phyloP scores from a whole-genome alignment of 768 basidiomycete genomes.

The Calocybe indica region DNA sequence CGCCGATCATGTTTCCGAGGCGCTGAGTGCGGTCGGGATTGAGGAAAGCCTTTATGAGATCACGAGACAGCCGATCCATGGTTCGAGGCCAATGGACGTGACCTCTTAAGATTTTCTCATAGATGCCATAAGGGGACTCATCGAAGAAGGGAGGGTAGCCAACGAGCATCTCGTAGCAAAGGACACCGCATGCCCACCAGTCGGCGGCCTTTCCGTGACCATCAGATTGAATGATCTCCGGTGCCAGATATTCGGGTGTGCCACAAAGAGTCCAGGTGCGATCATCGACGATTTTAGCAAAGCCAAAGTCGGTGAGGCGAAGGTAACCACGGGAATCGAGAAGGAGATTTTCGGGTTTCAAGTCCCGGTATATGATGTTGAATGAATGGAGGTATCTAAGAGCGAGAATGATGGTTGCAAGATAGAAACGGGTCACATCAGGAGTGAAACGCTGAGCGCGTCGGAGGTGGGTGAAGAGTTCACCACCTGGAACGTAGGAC shows the following conservation, averaged over 20 bases:
- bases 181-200: conserved; percentile 98
- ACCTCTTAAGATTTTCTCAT: conserved; percentile 92
- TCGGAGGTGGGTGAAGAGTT: conserved; percentile 94
- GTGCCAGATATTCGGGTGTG: conserved; percentile 94
- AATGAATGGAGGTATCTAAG: conserved; percentile 92
- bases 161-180: conserved; percentile 98
- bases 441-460: conserved; percentile 92
- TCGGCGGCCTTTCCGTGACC: conserved; percentile 98
- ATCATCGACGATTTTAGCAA: conserved; percentile 96
- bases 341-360: conserved; percentile 98
- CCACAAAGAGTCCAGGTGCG: conserved; percentile 98
- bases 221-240: conserved; percentile 96
- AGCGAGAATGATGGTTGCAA: conserved; percentile 93
- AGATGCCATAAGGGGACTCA: conserved; percentile 96
- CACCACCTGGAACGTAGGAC: conserved; percentile 94
- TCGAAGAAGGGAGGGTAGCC: conserved; percentile 99
- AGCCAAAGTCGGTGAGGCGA: conserved; percentile 95
- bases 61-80: conserved; percentile 85
- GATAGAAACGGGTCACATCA: conserved; percentile 97
- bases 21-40: conserved; percentile 90
- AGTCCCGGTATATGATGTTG: conserved; percentile 97
- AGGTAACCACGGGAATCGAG: conserved; percentile 91
- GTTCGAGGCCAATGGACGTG: conserved; percentile 87
- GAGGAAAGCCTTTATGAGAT: conserved; percentile 83
- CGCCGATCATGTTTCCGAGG: conserved; percentile 89